Evolutionary conservation across 2,329 filamentous ascomycete genomes (phyloP).

Genomic region (Ophiostoma perfectum): DNA sequence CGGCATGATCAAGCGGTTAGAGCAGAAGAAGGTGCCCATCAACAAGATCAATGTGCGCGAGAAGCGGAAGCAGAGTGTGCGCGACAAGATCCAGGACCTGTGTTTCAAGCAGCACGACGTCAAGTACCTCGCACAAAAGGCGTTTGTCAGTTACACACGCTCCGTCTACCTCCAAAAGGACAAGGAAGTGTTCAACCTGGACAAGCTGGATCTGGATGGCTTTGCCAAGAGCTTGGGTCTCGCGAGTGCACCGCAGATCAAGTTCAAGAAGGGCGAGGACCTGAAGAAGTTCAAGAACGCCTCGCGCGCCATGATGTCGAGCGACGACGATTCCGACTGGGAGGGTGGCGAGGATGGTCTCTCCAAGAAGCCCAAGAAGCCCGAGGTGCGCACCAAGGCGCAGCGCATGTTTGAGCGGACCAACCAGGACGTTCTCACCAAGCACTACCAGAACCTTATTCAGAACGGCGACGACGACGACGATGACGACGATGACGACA

Average conservation of each 20-base stretch:
- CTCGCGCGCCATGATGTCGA: constrained; percentile 61
- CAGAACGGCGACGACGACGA: constrained; percentile 58
- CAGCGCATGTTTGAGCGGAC: constrained; percentile 96
- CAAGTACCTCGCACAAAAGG: constrained; percentile 93
- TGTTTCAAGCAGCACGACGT: constrained; percentile 91
- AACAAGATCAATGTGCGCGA: constrained; percentile 79
- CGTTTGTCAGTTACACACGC: constrained; percentile 83
- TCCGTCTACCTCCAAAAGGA: constrained; percentile 85
- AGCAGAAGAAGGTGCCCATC: constrained; percentile 85
- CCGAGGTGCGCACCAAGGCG: constrained; percentile 82
- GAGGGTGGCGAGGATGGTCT: constrained; percentile 39
- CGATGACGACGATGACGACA: constrained; percentile 44
- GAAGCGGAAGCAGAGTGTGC: constrained; percentile 83
- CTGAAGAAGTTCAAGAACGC: constrained; percentile 84
- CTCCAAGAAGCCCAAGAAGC: constrained; percentile 51
- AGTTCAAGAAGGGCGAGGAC: constrained; percentile 85
- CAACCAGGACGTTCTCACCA: constrained; percentile 93
- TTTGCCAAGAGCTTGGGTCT: constrained; percentile 82
- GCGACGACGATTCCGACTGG: constrained; percentile 52
- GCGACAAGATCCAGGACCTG: constrained; percentile 83
- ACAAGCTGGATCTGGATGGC: constrained; percentile 76
- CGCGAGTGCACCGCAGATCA: constrained; percentile 86
- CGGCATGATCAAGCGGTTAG: constrained; percentile 80
- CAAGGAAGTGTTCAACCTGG: constrained; percentile 83
- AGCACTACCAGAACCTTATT: constrained; percentile 86